Conservation (phyloP, 2,329 filamentous ascomycete species). For the Xylariaceae sp. region DNA sequence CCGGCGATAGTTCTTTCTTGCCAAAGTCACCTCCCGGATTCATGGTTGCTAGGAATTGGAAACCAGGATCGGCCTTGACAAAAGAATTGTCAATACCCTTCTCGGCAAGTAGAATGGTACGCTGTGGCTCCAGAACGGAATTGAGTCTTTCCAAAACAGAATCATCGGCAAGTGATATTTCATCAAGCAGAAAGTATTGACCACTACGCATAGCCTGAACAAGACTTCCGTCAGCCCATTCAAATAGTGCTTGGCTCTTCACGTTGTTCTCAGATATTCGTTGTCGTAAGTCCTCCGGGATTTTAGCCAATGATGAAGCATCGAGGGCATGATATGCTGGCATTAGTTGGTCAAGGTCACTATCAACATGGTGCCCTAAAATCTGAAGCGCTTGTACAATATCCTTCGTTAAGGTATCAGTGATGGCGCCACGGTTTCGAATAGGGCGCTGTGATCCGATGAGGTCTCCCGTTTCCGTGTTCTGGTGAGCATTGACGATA, state of each 20-base stretch:
- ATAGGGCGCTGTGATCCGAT: conserved; percentile 93
- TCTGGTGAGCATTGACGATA: conserved; percentile 96
- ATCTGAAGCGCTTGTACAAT: conserved; percentile 46
- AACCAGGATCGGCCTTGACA: conserved; percentile 69
- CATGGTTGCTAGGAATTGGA: conserved; percentile 98
- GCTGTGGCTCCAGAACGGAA: conserved; percentile 85
- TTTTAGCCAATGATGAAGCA: conserved; percentile 38
- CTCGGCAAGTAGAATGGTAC: conserved; percentile 84
- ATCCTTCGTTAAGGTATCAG: conserved; percentile 61
- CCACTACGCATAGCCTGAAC: conserved; percentile 90
- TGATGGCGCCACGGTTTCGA: conserved; percentile 72
- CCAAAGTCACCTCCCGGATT: conserved; percentile 98
- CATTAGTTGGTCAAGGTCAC: conserved; percentile 53
- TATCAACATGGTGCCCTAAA: conserved; percentile 39
- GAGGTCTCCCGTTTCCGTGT: conserved; percentile 93
- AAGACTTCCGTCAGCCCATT: conserved; percentile 92
- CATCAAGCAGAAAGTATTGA: conserved; percentile 88
- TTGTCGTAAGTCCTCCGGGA: conserved; percentile 48
- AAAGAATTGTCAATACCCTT: conserved; percentile 84
- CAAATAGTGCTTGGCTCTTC: conserved; percentile 81
- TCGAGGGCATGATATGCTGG: conserved; percentile 54
- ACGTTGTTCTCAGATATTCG: conserved; percentile 47
- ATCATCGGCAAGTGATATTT: conserved; percentile 96
- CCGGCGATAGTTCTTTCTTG: conserved; percentile 94
- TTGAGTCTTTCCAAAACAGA: conserved; percentile 95